phyloP scores from a whole-genome alignment of 163 green algal genomes.

The Botryococcus braunii region DNA sequence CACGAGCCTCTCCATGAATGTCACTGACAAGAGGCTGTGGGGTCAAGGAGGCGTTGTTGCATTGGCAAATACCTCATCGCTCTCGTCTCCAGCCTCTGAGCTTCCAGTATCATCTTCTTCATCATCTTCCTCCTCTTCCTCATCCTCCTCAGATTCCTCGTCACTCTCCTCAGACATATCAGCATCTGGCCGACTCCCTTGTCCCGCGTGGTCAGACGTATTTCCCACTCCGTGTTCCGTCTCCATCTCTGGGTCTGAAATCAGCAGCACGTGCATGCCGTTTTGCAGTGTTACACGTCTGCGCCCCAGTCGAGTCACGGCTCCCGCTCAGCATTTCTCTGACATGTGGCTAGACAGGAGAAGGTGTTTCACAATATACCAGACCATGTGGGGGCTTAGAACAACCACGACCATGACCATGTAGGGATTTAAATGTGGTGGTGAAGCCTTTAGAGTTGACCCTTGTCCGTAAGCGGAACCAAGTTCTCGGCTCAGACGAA shows the following conservation, averaged over 20 bases:
- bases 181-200: too few relatives aligned
- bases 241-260: constrained; percentile 70
- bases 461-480: too few relatives aligned
- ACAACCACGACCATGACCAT: too few relatives aligned
- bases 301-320: too few relatives aligned
- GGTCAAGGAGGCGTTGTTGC: not conserved
- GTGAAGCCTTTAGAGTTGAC: too few relatives aligned
- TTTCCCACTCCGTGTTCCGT: not conserved
- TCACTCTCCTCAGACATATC: constrained; percentile 18
- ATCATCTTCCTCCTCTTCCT: constrained; percentile 12
- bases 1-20: not conserved
- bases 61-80: not conserved
- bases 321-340: too few relatives aligned
- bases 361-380: too few relatives aligned
- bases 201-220: too few relatives aligned
- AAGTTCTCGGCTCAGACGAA: too few relatives aligned
- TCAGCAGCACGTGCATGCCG: constrained; percentile 60
- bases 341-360: too few relatives aligned
- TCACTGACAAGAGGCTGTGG: not conserved
- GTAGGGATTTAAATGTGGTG: too few relatives aligned
- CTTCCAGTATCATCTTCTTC: not conserved
- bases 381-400: too few relatives aligned
- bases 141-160: constrained; percentile 16
- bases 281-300: constrained; percentile 48
- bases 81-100: not conserved